These are phyloP conservation scores for Cladosporium sp. DNA, from an alignment of 2,329 filamentous ascomycete species.

Conservation along the genomic window DNA sequence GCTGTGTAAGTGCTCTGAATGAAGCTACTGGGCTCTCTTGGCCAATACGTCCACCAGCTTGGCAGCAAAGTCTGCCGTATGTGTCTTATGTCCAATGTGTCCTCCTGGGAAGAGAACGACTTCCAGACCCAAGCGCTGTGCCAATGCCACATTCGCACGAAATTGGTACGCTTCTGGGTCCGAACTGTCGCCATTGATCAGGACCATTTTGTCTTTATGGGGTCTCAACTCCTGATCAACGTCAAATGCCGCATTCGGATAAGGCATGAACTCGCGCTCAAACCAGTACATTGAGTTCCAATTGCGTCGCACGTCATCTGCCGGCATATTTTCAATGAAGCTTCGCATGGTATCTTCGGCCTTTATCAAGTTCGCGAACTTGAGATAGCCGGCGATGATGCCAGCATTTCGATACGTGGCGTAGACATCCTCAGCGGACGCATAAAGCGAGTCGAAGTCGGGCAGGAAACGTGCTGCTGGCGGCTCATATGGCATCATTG, in stretches of 20 bases:
- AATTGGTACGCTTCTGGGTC: slow-evolving; percentile 15
- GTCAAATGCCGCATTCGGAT: slow-evolving; percentile 12
- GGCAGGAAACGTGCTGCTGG: slow-evolving; percentile 13
- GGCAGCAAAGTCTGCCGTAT: slow-evolving; percentile 7
- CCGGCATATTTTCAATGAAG: slow-evolving; percentile 2
- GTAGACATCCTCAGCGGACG: slow-evolving; percentile 7
- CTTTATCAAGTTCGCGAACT: slow-evolving; percentile 16
- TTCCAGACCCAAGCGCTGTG: slow-evolving; percentile 5
- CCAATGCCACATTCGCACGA: slow-evolving; percentile 13
- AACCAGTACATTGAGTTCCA: slow-evolving; percentile 17
- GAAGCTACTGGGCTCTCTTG: neutral
- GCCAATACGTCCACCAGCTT: slow-evolving; percentile 7
- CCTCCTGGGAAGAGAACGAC: slow-evolving; percentile 10
- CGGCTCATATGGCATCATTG: slow-evolving; percentile 17
- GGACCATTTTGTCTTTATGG: slow-evolving; percentile 12
- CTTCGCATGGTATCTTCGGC: neutral
- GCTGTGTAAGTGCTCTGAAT: too few species aligned
- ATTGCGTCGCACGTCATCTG: neutral
- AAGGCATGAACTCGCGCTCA: slow-evolving; percentile 15
- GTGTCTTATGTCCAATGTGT: slow-evolving; percentile 12
- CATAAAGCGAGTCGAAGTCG: slow-evolving; percentile 13
- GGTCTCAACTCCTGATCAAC: slow-evolving; percentile 12
- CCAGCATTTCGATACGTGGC: slow-evolving; percentile 15
- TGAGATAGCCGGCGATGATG: slow-evolving; percentile 8
- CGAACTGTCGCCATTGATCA: slow-evolving; percentile 14